Base-by-base conservation (phyloP, 345 rosid species). In the Gossypium ekmanianum region DNA sequence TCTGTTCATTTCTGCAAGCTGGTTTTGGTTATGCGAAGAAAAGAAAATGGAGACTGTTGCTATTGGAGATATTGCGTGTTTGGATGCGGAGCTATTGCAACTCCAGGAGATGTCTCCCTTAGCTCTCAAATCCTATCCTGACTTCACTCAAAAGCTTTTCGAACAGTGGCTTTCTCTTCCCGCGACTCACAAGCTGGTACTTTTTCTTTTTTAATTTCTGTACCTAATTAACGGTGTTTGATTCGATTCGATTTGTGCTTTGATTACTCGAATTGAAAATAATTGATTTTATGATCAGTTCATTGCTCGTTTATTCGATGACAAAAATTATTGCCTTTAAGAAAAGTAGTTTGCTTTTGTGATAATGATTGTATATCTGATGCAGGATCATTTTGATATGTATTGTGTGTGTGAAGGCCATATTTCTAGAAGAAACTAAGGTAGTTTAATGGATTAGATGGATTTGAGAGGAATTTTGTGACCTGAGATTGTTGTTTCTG, bases 151-250 rank as follows among this genome's bases (percentile, higher is more conserved):
- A 78, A 83, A 79, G 78, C 91, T 95, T 76, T 95, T 91, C 77
- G 94, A 91, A 62, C 96, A 90, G 86, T 95, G 99, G 99, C 97
- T 95, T 69, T 81, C 97, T 2, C 93, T 95, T 26, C 92, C 99
- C 9, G 98, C 90, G 27, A 81, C 94, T 76, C 81, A 84, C 75
- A 91, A 90, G 59, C 88, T 90, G 92, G 99, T 94, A 81, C 51
- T 26, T 27, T 47, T 55, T 12, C 13, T 16, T 72, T 52, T 63
- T 17, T 41, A 17, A 16, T 52, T 68, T 17, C 17, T 18, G 63
- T 26, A 9, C 39, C 56, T 51, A 51, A 34, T 5, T 34, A 34
- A 2, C 17, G 1, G 17, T 39, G 41, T 70, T 79, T 45, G 58
- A 71, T 65, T 34, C 48, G 58, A 66, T 65, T 34, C 39, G 18